Conservation (phyloP, 179 eudicot genomes). For the Carnegiea gigantea region DNA sequence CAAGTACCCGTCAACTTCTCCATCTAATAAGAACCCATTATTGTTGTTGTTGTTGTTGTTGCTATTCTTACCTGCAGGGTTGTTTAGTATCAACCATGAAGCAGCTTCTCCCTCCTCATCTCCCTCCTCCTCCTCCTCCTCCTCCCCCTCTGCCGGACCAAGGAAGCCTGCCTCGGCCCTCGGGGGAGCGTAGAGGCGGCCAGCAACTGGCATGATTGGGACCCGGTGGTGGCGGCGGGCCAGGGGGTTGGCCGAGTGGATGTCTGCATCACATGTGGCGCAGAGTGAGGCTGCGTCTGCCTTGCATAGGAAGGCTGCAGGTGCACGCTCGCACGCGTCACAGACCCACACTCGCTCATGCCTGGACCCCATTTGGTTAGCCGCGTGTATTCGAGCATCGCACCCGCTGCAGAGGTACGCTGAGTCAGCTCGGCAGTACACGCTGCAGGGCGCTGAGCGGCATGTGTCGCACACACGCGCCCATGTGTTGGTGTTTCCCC, state of each 20-base stretch:
- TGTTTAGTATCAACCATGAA: constrained; percentile 48
- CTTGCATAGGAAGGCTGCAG: constrained; percentile 70
- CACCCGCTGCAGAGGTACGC: constrained; percentile 48
- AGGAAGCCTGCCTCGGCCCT: constrained; percentile 7
- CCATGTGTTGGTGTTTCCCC: constrained; percentile 29
- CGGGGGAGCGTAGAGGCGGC: constrained; percentile 6
- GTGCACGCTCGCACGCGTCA: constrained; percentile 65
- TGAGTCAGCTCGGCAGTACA: constrained; percentile 46
- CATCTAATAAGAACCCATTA: constrained; percentile 28
- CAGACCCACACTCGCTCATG: constrained; percentile 67
- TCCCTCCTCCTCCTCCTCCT: constrained; percentile 29
- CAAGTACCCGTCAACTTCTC: constrained; percentile 40
- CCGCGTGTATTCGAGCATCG: constrained; percentile 44
- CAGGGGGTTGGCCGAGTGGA: constrained; percentile 69
- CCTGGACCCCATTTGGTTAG: constrained; percentile 39
- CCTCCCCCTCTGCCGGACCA: constrained; percentile 19
- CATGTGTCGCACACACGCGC: constrained; percentile 50
- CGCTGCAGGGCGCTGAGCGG: constrained; percentile 34
- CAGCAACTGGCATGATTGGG: constrained; percentile 45
- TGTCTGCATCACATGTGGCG: constrained; percentile 52
- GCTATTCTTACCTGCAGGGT: constrained; percentile 23
- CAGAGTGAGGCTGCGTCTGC: constrained; percentile 78
- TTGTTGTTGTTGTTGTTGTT: constrained; percentile 15
- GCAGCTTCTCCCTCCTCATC: constrained; percentile 60
- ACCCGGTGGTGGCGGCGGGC: constrained; percentile 69